phyloP scores from a whole-genome alignment of 2,329 filamentous ascomycete species.

The Ilyonectria sp. region DNA sequence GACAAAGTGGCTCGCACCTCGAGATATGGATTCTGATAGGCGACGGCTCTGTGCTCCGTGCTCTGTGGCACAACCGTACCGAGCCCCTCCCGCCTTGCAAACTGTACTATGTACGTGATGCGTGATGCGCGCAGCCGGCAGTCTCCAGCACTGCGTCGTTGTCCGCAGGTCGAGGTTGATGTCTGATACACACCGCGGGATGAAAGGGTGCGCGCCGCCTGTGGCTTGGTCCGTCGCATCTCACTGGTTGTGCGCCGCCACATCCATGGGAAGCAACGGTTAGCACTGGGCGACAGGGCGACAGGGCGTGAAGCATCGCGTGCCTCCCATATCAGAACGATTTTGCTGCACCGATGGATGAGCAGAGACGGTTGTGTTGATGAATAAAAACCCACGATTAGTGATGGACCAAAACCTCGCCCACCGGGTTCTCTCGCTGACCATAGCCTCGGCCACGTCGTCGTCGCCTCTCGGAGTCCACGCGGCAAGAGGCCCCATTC shows the following conservation, averaged over 20 bases:
- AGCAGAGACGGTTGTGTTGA: too few relatives aligned
- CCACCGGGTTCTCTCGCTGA: neutral
- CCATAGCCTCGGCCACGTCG: neutral
- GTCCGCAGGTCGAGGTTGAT: conserved; percentile 10
- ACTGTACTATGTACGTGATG: neutral
- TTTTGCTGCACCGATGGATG: too few relatives aligned
- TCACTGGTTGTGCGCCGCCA: conserved; percentile 1
- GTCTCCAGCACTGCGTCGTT: neutral
- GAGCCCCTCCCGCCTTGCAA: neutral
- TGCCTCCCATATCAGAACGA: neutral
- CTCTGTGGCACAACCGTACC: neutral
- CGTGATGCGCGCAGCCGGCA: neutral
- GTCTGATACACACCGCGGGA: neutral
- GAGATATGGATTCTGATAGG: neutral
- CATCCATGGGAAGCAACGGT: neutral
- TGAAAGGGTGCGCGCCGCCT: neutral
- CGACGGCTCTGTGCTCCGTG: neutral
- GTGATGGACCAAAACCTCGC: neutral
- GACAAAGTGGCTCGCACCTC: neutral
- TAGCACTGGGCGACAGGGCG: too few relatives aligned
- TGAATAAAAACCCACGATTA: too few relatives aligned
- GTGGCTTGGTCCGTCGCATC: conserved; percentile 4
- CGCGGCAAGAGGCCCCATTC: neutral
- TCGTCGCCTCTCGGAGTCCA: neutral
- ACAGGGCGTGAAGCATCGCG: neutral